Base-by-base conservation (phyloP, 495 filamentous ascomycete genomes). In the Penicillium fimorum region DNA sequence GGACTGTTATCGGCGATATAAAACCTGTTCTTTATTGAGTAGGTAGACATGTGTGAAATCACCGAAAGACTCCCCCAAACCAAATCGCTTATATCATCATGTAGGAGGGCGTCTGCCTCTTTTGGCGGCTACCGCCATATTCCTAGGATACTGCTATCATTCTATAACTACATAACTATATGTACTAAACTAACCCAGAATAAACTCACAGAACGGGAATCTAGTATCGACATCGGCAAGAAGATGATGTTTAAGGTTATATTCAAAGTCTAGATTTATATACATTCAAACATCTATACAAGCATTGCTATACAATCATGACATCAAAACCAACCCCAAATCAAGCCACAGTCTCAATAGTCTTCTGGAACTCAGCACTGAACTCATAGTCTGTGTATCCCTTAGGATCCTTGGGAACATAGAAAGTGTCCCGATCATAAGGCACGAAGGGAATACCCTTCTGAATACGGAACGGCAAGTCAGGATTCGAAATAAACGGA, bases 401-500 rank as follows among this genome's bases (percentile, higher is more conserved):
- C 43, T 59, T 63, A 13, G 73, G 64, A 5, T 74, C 58, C 55
- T 76, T 69, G n/a, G 55, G 37, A 1, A 58, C 12, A 59, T 91
- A 91, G 62, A 91, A 90, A 0, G 74, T 77, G 0, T 71, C 62
- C 4, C 83, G 67, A 50, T 90, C 64, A 64, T 88, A 90, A 22
- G 67, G 65, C 24, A 66, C 73, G 37, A 91, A 69, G 27, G 69
- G 63, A 40, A 90, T 74, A 0, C 79, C 81, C 45, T 85, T 64
- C 68, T 78, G 68, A 10, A 92, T 53, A 51, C 83, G 74, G 62
- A 83, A 89, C 3, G 80, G 75, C 61, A 94, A 63, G 68, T 92
- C 89, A 2, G 89, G 89, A 53, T 82, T 92, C 53, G 85, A 75
- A 52, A 88, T 87, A 59, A 84, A 93, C 35, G 74, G 77, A 38